phyloP scores from a whole-genome alignment of 345 rosid species.

The Noccaea bulbosa region DNA sequence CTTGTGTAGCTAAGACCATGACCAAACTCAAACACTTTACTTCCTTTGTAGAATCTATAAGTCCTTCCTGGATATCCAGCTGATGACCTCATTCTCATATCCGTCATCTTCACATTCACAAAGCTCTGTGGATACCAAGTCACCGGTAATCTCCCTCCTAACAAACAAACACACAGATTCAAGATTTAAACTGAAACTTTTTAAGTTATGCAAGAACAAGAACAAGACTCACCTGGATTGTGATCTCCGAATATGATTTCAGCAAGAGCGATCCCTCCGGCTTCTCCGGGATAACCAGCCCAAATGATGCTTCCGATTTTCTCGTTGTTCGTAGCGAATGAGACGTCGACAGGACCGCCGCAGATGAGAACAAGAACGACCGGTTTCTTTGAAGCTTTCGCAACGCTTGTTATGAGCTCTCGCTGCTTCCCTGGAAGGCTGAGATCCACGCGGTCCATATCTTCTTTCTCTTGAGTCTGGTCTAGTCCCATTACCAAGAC shows the following conservation, averaged over 20 bases:
- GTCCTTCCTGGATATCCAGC: conserved; percentile 88
- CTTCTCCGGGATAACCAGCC: conserved; percentile 98
- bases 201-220: neutral
- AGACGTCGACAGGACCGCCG: conserved; percentile 87
- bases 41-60: conserved; percentile 74
- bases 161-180: neutral
- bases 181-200: neutral
- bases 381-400: conserved; percentile 68
- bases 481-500: conserved; percentile 89
- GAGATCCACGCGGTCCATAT: conserved; percentile 66
- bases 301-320: conserved; percentile 79
- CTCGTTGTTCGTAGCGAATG: conserved; percentile 58
- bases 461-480: conserved; percentile 76
- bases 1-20: conserved; percentile 79
- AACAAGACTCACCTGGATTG: conserved; percentile 67
- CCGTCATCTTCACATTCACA: conserved; percentile 73
- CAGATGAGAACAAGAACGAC: conserved; percentile 69
- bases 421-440: conserved; percentile 78
- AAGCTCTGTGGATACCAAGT: conserved; percentile 88
- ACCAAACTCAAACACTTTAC: conserved; percentile 67
- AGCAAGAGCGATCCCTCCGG: conserved; percentile 78
- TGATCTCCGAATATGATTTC: conserved; percentile 87
- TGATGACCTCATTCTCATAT: conserved; percentile 83
- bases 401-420: conserved; percentile 63
- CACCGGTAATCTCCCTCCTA: conserved; percentile 88